Evolutionary conservation across 2,329 filamentous ascomycete genomes (phyloP).

Genomic region (Passalora sequoiae): DNA sequence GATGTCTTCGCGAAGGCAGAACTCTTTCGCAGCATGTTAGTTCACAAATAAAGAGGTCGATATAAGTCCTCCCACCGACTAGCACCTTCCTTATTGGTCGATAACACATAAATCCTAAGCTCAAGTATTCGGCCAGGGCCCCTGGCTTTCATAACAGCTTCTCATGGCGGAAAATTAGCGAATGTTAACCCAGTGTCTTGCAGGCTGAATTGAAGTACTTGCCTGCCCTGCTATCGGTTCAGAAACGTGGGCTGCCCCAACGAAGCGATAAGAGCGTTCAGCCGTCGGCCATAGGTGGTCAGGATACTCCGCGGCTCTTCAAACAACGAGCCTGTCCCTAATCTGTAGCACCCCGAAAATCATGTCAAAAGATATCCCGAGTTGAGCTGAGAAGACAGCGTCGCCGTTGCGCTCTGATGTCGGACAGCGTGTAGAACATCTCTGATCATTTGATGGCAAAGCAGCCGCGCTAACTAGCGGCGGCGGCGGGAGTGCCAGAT

Average conservation of each 20-base stretch:
- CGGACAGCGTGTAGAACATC: background rate
- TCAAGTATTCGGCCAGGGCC: background rate
- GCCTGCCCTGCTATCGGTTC: constrained; percentile 3
- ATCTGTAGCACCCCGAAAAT: background rate
- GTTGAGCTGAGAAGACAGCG: background rate
- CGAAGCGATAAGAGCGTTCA: background rate
- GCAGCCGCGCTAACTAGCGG: background rate
- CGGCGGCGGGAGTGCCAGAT: background rate
- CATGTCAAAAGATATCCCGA: constrained; percentile 2
- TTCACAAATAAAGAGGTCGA: background rate
- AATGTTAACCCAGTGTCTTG: background rate
- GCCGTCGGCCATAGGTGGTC: background rate
- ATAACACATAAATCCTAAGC: background rate
- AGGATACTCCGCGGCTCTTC: constrained; percentile 1
- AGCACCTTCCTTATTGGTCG: background rate
- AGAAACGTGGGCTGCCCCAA: background rate
- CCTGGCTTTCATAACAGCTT: background rate
- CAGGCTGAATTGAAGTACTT: background rate
- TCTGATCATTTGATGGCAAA: background rate
- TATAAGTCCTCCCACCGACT: background rate
- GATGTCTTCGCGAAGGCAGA: too few relatives aligned
- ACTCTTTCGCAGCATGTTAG: background rate
- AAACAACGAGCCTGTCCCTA: background rate
- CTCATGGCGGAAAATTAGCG: background rate
- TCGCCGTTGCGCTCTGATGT: background rate